Conservation (phyloP, 768 basidiomycete species). For the Pisolithus orientalis region DNA sequence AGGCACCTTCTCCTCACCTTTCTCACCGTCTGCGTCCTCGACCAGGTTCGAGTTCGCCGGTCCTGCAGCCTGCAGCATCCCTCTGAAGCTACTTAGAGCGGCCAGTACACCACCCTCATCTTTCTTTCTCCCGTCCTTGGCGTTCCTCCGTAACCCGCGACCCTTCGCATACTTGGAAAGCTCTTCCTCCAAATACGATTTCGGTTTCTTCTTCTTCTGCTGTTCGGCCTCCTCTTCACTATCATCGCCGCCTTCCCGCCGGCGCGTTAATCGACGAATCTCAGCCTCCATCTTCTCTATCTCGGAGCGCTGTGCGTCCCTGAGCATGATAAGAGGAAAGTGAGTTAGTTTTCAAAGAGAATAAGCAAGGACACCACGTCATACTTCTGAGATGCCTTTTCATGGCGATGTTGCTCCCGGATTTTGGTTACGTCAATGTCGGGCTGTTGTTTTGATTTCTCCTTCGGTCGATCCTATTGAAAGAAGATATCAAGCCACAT, state of each 20-base stretch:
- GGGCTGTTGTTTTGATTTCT: slow-evolving; percentile 6
- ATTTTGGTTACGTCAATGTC: slow-evolving; percentile 59
- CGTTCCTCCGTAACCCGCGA: slow-evolving; percentile 51
- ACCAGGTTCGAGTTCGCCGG: slow-evolving; percentile 26
- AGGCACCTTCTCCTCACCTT: slow-evolving; percentile 14
- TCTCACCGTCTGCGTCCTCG: neutral
- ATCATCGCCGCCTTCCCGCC: slow-evolving; percentile 46
- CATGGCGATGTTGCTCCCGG: slow-evolving; percentile 67
- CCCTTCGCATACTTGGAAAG: slow-evolving; percentile 73
- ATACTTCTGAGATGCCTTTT: slow-evolving; percentile 60
- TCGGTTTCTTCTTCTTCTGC: slow-evolving; percentile 49
- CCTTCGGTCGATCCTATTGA: slow-evolving; percentile 13
- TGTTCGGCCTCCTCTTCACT: slow-evolving; percentile 59
- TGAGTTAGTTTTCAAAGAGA: neutral
- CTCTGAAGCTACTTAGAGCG: slow-evolving; percentile 63
- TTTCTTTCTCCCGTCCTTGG: slow-evolving; percentile 46
- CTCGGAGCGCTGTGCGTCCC: slow-evolving; percentile 61
- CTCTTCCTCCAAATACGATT: slow-evolving; percentile 76
- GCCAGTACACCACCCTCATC: slow-evolving; percentile 72
- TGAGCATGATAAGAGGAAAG: slow-evolving; percentile 19
- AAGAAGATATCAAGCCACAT: neutral
- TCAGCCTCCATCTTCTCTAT: slow-evolving; percentile 87
- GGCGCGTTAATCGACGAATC: slow-evolving; percentile 69
- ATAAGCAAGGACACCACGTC: slow-evolving; percentile 9
- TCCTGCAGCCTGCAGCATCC: slow-evolving; percentile 48